These are phyloP conservation scores for Tylopilus plumbeoviolaceoides DNA, from an alignment of 768 basidiomycete genomes.

Conservation along the genomic window DNA sequence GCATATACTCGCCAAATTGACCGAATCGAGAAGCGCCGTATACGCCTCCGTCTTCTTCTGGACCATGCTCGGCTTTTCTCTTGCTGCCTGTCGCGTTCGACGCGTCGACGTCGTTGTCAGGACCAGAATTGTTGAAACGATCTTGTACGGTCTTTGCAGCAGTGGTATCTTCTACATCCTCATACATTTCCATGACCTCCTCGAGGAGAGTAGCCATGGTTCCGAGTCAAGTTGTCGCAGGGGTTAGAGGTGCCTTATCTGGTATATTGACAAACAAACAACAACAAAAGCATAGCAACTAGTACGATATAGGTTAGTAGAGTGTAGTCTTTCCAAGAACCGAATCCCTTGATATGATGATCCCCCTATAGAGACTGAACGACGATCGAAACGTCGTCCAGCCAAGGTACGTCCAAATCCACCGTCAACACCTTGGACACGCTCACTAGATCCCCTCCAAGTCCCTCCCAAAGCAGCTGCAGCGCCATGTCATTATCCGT, in stretches of 20 bases:
- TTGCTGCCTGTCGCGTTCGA: constrained; percentile 10
- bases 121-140: constrained; percentile 19
- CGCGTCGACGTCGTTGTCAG: neutral
- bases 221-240: constrained; percentile 3
- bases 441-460: constrained; percentile 51
- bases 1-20: constrained; percentile 85
- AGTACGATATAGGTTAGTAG: constrained; percentile 5
- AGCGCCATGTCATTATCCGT: constrained; percentile 47
- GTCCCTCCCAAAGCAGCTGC: constrained; percentile 49
- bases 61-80: constrained; percentile 13
- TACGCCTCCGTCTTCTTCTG: constrained; percentile 41
- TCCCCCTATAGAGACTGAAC: constrained; percentile 48
- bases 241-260: constrained; percentile 1
- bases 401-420: constrained; percentile 62
- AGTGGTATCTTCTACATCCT: constrained; percentile 12
- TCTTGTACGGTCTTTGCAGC: constrained; percentile 21
- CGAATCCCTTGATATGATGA: neutral
- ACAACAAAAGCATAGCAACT: neutral
- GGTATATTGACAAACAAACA: neutral
- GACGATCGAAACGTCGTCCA: constrained; percentile 65
- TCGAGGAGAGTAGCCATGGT: constrained; percentile 1
- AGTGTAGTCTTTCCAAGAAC: neutral
- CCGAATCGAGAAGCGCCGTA: constrained; percentile 84
- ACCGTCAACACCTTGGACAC: constrained; percentile 59
- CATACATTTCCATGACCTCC: constrained; percentile 34